Base-by-base conservation (phyloP, 2,329 filamentous ascomycete species). In the Fusarium acutatum region DNA sequence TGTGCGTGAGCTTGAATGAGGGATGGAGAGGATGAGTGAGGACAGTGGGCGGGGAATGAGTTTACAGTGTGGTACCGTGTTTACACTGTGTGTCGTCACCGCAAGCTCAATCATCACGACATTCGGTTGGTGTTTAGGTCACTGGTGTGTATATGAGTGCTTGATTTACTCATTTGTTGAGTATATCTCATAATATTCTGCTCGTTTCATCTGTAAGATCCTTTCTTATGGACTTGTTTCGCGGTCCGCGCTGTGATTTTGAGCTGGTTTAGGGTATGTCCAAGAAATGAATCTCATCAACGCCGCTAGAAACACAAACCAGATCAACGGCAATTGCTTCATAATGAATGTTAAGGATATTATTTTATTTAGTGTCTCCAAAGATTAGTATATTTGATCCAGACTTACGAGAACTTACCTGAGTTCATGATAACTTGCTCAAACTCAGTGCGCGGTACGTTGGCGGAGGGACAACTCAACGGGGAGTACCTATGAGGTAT, bases 1-100 rank as follows among this genome's bases (percentile, higher is more conserved):
- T n/a, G 15, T 35, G 17, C 20, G n/a, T 49, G 53, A 34, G 40
- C n/a, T n/a, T 47, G 38, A 18, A 18, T 67, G 47, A 60, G 46
- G 37, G 37, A 34, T 53, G 32, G 37, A 34, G 20, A 34, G 20
- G n/a, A 35, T 26, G 46, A 34, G 30, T 14, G 43, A 26, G 20
- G 28, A n/a, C n/a, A n/a, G n/a, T 43, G 34, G 43, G 65, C 63
- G 63, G 54, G 63, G 65, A 40, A 52, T 24, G n/a, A 1, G 17
- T 7, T 32, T 6, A 10, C 15, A 4, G 40, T 68, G 47, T 15
- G 26, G 1, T 13, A 66, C 64, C 2, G 43, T 66, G 5, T 2
- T 2, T 18, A 0, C 6, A 67, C 64, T 44, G 50, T 67, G 11
- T 3, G 11, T 8, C 37, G 32, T 38, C 40, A 65, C 54, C 11